phyloP scores from a whole-genome alignment of 345 rosid species.

The Bruguiera gymnorhiza region DNA sequence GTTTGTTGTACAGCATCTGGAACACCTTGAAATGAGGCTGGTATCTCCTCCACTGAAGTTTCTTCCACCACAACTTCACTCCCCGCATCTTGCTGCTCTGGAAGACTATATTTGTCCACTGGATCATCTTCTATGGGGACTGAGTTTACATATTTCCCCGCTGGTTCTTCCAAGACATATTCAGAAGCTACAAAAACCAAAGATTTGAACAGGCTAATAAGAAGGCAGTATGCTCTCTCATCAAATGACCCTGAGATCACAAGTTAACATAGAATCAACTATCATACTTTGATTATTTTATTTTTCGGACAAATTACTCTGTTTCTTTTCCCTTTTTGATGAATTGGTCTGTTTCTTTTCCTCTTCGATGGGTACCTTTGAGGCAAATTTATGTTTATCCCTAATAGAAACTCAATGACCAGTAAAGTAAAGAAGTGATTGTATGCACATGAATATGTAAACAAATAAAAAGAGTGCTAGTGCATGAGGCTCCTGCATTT shows the following conservation, averaged over 20 bases:
- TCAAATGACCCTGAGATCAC: background rate
- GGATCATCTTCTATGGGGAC: constrained; percentile 72
- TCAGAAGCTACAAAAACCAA: constrained; percentile 52
- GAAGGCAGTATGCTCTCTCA: background rate
- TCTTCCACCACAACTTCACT: constrained; percentile 60
- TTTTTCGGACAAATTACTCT: no score
- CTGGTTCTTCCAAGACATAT: constrained; percentile 75
- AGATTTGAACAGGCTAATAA: constrained; percentile 11
- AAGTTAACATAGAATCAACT: background rate
- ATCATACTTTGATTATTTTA: no score
- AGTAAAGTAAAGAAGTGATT: background rate
- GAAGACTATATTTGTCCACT: constrained; percentile 57
- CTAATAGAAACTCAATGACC: background rate
- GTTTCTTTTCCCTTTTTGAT: no score
- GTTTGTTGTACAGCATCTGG: constrained; percentile 47
- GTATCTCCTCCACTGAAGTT: constrained; percentile 51
- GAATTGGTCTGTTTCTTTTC: background rate
- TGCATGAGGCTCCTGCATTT: no score
- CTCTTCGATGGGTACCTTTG: background rate
- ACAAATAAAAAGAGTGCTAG: no score
- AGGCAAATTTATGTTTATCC: background rate
- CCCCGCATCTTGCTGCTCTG: constrained; percentile 61
- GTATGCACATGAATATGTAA: no score
- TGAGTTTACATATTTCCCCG: constrained; percentile 60
- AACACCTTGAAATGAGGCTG: constrained; percentile 32